A percentile compares a stretch with the other conserved stretches of the same genome.
phyloP scores from a whole-genome alignment of 2,329 filamentous ascomycete species.

The Purpureocillium takamizusanense region DNA sequence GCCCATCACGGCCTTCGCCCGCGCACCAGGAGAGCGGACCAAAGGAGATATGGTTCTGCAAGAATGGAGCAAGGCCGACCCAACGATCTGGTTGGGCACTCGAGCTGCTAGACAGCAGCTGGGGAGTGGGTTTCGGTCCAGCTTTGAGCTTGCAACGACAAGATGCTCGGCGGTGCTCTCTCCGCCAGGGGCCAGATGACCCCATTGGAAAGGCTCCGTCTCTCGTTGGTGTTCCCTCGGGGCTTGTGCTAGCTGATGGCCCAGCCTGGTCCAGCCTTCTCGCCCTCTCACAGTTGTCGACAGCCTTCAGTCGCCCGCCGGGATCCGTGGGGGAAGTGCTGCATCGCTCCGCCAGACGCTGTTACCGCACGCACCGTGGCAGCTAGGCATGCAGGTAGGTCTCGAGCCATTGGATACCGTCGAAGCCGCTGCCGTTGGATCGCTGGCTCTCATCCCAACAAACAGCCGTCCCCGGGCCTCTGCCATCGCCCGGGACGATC shows the following conservation, averaged over 20 bases:
- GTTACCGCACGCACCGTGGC: not conserved
- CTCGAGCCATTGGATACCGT: constrained; percentile 3
- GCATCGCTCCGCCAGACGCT: not conserved
- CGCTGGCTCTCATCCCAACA: not conserved
- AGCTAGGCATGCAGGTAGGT: not conserved
- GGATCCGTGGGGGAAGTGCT: not conserved
- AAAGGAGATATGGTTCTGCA: not conserved
- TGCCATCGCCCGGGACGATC: constrained; percentile 2
- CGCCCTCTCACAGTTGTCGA: constrained; percentile 7
- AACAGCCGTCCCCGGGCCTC: not conserved
- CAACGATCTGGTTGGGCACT: constrained; percentile 5
- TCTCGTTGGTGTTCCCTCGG: constrained; percentile 8
- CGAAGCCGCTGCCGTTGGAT: constrained; percentile 1
- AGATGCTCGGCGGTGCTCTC: constrained; percentile 4
- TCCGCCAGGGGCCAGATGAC: not conserved
- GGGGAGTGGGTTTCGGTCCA: constrained; percentile 6
- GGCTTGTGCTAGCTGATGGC: constrained; percentile 13
- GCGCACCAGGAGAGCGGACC: not conserved
- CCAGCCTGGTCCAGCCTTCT: constrained; percentile 9
- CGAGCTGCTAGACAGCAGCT: constrained; percentile 5
- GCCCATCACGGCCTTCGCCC: no score
- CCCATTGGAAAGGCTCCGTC: constrained; percentile 3
- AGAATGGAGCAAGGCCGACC: constrained; percentile 1
- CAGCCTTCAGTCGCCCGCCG: constrained; percentile 3
- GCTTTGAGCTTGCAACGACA: constrained; percentile 13